Base-by-base conservation (phyloP, 2,329 filamentous ascomycete genomes). In the Talaromyces sp. region DNA sequence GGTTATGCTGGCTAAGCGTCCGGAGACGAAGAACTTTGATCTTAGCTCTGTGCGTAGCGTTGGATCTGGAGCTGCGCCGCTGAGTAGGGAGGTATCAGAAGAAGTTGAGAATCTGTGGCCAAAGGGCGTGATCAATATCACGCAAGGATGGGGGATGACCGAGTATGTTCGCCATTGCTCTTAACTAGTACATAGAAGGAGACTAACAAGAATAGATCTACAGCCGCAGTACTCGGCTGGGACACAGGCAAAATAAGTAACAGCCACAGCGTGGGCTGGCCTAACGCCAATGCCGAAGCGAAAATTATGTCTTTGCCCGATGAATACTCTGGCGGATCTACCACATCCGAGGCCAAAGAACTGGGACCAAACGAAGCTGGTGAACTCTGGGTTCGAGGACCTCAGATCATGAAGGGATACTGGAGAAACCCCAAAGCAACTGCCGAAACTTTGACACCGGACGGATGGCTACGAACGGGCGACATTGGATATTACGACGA, bases 351-450 rank as follows among this genome's bases (percentile, higher is more conserved):
- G n/a, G 33, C 19, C 35, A 59, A 56, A 31, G 57, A 59, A 39
- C 40, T 59, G 28, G 57, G 57, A 33, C 25, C 52, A 19, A 59
- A 59, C 13, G 75, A 84, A 66, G 77, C 80, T 3, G 89, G 89
- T 31, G 88, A 93, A 73, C 76, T 94, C 19, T 91, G 86, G 84
- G 77, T 93, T 5, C 79, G 82, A 1, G 88, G 83, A 0, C 89
- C 88, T 2, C 89, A 84, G 35, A 75, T 93, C 45, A 87, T 91
- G 81, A 84, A 83, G 60, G 86, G 88, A 5, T 95, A 95, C 72
- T 93, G 89, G 86, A 78, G 80, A 43, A 89, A 87, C 60, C 80
- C 83, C 0, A 77, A 83, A 43, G 89, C 88, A 1, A 92, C 89
- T 0, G 72, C 72, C 11, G 81, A 84, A 45, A 85, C 86, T 0